Evolutionary conservation across 768 basidiomycete genomes (phyloP), one percentile per base, ranked within the genome.

Genomic region (Fistulinella prunicolor): DNA sequence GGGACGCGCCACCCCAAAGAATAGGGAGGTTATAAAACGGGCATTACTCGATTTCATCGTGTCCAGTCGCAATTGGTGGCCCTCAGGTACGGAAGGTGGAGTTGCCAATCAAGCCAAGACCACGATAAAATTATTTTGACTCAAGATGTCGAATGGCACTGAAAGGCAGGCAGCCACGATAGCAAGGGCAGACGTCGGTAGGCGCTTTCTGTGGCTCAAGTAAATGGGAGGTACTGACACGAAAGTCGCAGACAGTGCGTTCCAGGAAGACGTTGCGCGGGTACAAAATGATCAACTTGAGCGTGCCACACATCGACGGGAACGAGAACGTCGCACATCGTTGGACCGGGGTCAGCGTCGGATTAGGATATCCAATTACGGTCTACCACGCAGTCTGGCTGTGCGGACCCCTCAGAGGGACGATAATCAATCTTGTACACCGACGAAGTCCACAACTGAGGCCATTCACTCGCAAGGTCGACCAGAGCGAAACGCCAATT

Each of bases 21-120:
- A 39, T 1, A 26, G n/a, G 6, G 14, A 38, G 13, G 22, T n/a
- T 52, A 47, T 57, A 55, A 54, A 56, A 29, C 39, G 24, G 21
- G 21, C 21, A 24, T 35, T 24, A 12, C 21, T 35, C 38, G 20
- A 36, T 34, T 4, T 12, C 37, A 49, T 7, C 16, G 44, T 63
- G 46, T 37, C 43, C 16, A 21, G n/a, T n/a, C n/a, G n/a, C n/a
- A n/a, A n/a, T n/a, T n/a, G n/a, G n/a, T n/a, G n/a, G n/a, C n/a
- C n/a, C n/a, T 28, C 28, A 28, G 12, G 28, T 6, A 28, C n/a
- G n/a, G 28, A 28, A 28, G 12, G 28, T 28, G 6, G 16, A 36
- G 20, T 21, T 20, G 44, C 40, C 36, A 16, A 38, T 13, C 36
- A 9, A 26, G 10, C 22, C 13, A 41, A 17, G n/a, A n/a, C 30